These are phyloP conservation scores for Hyphodiscus hymeniophilus DNA, from an alignment of 495 filamentous ascomycete species.

Conservation along the genomic window DNA sequence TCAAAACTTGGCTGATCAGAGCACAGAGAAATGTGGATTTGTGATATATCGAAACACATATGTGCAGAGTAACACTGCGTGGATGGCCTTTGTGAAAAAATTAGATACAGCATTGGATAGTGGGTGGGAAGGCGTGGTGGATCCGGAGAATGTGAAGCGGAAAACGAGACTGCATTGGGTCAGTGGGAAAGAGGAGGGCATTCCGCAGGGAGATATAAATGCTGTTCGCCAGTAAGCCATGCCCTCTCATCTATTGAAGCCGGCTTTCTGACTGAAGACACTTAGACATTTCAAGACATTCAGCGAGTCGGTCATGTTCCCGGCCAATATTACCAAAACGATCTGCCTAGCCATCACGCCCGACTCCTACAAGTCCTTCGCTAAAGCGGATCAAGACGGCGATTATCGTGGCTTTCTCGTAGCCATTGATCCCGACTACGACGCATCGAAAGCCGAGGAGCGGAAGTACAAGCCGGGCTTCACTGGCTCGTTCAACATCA, in stretches of 20 bases:
- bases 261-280: background rate
- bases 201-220: slow-evolving; percentile 25
- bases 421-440: slow-evolving; percentile 23
- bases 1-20: background rate
- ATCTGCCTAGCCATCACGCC: slow-evolving; percentile 22
- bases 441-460: slow-evolving; percentile 8
- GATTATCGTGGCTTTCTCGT: slow-evolving; percentile 18
- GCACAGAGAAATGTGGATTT: slow-evolving; percentile 15
- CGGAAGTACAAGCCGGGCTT: slow-evolving; percentile 22
- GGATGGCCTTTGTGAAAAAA: slow-evolving; percentile 20
- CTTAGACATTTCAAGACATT: slow-evolving; percentile 19
- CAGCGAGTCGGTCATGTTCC: background rate
- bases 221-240: slow-evolving; percentile 21
- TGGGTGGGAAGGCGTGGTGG: slow-evolving; percentile 25
- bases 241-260: background rate
- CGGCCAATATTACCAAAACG: slow-evolving; percentile 15
- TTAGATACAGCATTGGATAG: slow-evolving; percentile 23
- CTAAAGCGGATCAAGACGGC: slow-evolving; percentile 2
- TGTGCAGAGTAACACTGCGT: slow-evolving; percentile 23
- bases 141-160: slow-evolving; percentile 19
- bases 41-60: slow-evolving; percentile 29
- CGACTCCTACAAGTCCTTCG: slow-evolving; percentile 21
- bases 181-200: slow-evolving; percentile 24
- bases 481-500: slow-evolving; percentile 26
- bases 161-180: slow-evolving; percentile 28